Evolutionary conservation across 2,329 filamentous ascomycete genomes (phyloP), one percentile per base, ranked within the genome.

Genomic region (Exophiala spinifera): DNA sequence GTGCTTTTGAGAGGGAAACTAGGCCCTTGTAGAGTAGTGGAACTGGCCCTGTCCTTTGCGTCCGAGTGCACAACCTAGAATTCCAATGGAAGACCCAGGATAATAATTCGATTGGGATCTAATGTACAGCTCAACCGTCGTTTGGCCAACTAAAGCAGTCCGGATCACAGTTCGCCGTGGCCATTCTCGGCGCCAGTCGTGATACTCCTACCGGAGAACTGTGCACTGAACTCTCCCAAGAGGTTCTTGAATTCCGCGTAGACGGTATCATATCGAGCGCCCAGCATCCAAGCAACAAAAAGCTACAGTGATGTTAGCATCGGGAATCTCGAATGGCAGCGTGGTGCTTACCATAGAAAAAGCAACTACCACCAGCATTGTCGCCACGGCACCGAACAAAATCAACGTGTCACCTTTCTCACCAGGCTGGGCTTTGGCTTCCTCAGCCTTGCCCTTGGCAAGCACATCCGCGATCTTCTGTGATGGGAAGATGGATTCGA

Each of bases 401-500:
- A 88, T 81, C 50, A 79, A 73, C 46, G 79, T 69, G 59, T 85
- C 82, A 65, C 76, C 74, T 63, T 74, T 79, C 44, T 76, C 79
- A 3, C 72, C 69, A 31, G 75, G 74, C 45, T 76, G 74, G 23
- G 64, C 74, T 64, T 78, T 74, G 17, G 37, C 20, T n/a, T 47
- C 51, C 13, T 55, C 53, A 58, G 82, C 77, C 7, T 81, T 66
- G 56, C 81, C 77, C 67, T 79, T 78, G 4, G 72, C 70, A 57
- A 80, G 72, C 51, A 67, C 67, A 20, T 69, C 69, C 54, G 70
- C 85, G 42, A 88, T 81, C 60, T 88, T 84, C 72, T 96, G 90
- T 7, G 83, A 81, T 3, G 94, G 94, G 82, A 91, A 97, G 63
- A 97, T 84, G 4, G 85, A 86, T 72, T 97, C 92, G 69, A 97